Evolutionary conservation across 2,329 filamentous ascomycete species (phyloP), one percentile per base, ranked within the genome.

Genomic region (Bipolaris sorokiniana): DNA sequence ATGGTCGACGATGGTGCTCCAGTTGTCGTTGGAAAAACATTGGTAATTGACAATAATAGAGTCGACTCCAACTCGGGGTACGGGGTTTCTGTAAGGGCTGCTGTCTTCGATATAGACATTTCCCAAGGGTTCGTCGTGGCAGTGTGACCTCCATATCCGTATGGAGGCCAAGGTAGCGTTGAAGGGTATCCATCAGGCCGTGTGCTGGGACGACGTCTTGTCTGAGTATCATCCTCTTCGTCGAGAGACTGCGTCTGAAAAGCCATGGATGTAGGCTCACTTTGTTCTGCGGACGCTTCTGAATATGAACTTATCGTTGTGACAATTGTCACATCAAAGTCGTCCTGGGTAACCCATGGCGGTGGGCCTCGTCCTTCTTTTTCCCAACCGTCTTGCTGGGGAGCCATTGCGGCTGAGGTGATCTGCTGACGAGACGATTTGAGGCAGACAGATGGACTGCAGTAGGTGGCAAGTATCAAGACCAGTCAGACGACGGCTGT

Each of bases 391-490:
- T 37, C 38, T 23, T 41, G 40, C 28, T 51, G 58, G 51, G 56
- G 56, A 57, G 65, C 57, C 66, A 69, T 69, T 55, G 58, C 38
- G 57, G 52, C 55, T 61, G 45, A 42, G 49, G 48, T 54, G 38
- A 56, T 48, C 7, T 31, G 65, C 65, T 68, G 64, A 68, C 61
- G 60, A 58, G 54, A 58, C 57, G 49, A 40, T 40, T 51, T 45
- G 51, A 45, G 52, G 51, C 40, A 56, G 51, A 46, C 48, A 34
- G 38, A 59, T 13, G 46, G 44, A 23, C 54, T 11, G 49, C 56
- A 52, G 54, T 45, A 46, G 23, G 52, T 51, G 66, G 63, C 65
- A 65, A 63, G 62, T 54, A 28, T 54, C 26, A 52, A 55, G 38
- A 48, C 54, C 46, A 54, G 48, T 48, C 48, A 56, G 59, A 34